Percentiles rank a stretch among this genome's conserved stretches.
Evolutionary conservation across 164 flowering plant genomes (phyloP).

Genomic region (Stephania yunnanensis): DNA sequence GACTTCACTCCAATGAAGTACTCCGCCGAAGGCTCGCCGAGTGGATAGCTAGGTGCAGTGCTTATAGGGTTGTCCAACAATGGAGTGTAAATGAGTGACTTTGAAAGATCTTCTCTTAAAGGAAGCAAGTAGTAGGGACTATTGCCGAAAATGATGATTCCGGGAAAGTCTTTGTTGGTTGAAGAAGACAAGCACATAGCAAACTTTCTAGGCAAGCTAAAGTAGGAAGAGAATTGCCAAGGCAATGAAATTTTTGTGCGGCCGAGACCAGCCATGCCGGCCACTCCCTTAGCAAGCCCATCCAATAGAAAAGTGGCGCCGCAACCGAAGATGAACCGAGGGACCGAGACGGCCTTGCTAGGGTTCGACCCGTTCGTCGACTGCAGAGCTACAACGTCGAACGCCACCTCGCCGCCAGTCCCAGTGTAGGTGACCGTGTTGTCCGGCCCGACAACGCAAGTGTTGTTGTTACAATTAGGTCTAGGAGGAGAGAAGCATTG

Average conservation of each 20-base stretch:
- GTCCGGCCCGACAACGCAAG: not conserved
- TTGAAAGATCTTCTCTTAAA: constrained; percentile 1
- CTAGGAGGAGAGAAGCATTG: not conserved
- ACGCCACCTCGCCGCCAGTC: constrained; percentile 20
- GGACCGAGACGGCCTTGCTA: constrained; percentile 15
- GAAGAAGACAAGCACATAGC: constrained; percentile 5
- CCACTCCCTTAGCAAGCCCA: constrained; percentile 23
- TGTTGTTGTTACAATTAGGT: not conserved
- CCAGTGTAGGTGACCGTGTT: not conserved
- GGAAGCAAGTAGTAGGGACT: constrained; percentile 25
- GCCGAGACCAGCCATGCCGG: constrained; percentile 33
- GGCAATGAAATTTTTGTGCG: constrained; percentile 20
- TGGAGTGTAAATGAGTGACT: constrained; percentile 27
- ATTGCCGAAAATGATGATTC: constrained; percentile 9
- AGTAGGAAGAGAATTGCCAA: constrained; percentile 20
- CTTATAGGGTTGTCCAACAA: constrained; percentile 19
- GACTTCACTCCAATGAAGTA: constrained; percentile 33
- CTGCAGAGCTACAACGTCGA: constrained; percentile 19
- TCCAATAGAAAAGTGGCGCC: constrained; percentile 18
- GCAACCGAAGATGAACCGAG: constrained; percentile 24
- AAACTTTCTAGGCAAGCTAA: constrained; percentile 28
- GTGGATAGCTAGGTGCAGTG: not conserved
- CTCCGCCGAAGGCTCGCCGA: constrained; percentile 21
- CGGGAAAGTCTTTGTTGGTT: constrained; percentile 15
- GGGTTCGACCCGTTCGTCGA: constrained; percentile 30